A percentile compares a stretch with the other conserved stretches of the same genome.
These are phyloP conservation scores for Clarireedia paspali DNA, from an alignment of 2,329 filamentous ascomycete species.

Conservation along the genomic window DNA sequence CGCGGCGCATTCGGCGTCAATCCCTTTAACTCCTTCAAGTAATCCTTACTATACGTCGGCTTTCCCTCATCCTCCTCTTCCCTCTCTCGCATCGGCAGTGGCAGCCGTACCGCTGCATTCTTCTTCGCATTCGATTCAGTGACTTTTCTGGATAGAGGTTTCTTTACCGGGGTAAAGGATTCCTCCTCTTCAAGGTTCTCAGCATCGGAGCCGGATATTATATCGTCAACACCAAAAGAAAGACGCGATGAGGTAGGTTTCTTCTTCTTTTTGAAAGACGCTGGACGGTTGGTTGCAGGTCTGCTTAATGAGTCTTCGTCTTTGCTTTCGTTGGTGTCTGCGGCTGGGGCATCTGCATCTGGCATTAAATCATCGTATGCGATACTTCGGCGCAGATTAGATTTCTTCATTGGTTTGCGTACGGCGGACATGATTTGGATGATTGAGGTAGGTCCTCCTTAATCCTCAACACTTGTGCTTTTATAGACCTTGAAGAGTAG, in stretches of 20 bases:
- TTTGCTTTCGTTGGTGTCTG: slow-evolving; percentile 1
- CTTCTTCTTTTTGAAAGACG: slow-evolving; percentile 63
- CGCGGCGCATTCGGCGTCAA: slow-evolving; percentile 79
- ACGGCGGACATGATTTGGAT: slow-evolving; percentile 20
- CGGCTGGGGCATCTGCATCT: slow-evolving; percentile 22
- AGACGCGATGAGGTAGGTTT: slow-evolving; percentile 52
- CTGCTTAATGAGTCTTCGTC: slow-evolving; percentile 22
- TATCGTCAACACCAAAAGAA: slow-evolving; percentile 63
- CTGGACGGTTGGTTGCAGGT: slow-evolving; percentile 39
- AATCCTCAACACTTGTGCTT: too few relatives aligned
- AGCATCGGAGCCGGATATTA: slow-evolving; percentile 45
- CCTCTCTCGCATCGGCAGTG: slow-evolving; percentile 15
- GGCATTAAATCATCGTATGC: slow-evolving; percentile 32
- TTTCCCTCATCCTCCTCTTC: slow-evolving; percentile 49
- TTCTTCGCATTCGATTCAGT: slow-evolving; percentile 62
- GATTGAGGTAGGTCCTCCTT: background rate
- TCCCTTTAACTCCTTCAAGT: slow-evolving; percentile 75
- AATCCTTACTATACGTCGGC: slow-evolving; percentile 79
- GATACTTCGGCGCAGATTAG: slow-evolving; percentile 49
- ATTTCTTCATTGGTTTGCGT: slow-evolving; percentile 50
- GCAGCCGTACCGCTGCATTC: slow-evolving; percentile 30
- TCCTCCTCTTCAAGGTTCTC: slow-evolving; percentile 43
- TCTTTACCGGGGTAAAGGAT: slow-evolving; percentile 54
- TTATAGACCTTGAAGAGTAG: too few relatives aligned
- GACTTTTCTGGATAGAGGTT: slow-evolving; percentile 53